Evolutionary conservation across 1,284 basidiomycete species (phyloP).

Genomic region (Heimioporus retisporus): DNA sequence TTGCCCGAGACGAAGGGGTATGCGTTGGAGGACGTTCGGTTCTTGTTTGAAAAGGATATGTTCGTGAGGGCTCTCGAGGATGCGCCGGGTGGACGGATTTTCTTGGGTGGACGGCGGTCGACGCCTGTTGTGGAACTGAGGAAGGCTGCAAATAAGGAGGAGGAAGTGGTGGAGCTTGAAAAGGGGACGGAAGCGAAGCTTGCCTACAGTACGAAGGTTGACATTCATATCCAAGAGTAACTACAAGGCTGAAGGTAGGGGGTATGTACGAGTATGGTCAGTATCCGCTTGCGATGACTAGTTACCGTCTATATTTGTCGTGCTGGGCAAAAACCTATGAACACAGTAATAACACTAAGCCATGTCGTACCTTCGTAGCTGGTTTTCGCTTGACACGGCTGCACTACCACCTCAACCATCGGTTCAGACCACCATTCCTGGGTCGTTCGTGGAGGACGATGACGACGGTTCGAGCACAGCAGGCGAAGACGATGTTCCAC

Average conservation of each 20-base stretch:
- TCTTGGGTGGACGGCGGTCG: constrained; percentile 48
- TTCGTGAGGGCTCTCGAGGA: constrained; percentile 55
- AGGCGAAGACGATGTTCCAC: constrained; percentile 77
- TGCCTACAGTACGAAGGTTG: no score
- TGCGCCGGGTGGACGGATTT: constrained; percentile 56
- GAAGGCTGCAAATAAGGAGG: neutral
- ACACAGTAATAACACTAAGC: neutral
- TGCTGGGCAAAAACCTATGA: no score
- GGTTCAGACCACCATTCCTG: constrained; percentile 26
- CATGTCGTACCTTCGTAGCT: constrained; percentile 59
- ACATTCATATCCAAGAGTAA: no score
- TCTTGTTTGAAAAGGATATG: constrained; percentile 56
- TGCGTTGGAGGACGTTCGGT: constrained; percentile 58
- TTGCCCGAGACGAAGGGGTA: constrained; percentile 60
- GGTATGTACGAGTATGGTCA: no score
- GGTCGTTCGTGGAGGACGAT: constrained; percentile 52
- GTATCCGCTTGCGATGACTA: neutral
- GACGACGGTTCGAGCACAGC: constrained; percentile 66
- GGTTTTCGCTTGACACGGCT: constrained; percentile 53
- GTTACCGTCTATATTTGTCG: neutral
- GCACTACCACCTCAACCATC: constrained; percentile 1
- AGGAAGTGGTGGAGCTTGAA: no score
- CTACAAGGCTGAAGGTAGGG: no score
- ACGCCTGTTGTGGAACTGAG: constrained; percentile 41
- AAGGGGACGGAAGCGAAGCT: no score